phyloP scores from a whole-genome alignment of 1,284 basidiomycete species.

The Testicularia cyperi region DNA sequence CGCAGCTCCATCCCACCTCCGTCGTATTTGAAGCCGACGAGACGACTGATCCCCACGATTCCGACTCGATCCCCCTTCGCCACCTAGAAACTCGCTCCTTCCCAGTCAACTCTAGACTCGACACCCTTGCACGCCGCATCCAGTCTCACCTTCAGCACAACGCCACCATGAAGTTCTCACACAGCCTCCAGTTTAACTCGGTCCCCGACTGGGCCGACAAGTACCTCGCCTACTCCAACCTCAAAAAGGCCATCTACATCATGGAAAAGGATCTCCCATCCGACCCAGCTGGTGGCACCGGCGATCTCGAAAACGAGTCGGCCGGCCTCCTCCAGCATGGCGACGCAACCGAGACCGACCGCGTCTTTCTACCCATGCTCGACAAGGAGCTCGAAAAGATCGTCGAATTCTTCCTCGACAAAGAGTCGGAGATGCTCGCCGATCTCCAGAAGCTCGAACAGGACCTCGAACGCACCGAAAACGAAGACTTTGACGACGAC shows the following conservation, averaged over 20 bases:
- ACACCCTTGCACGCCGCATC: conserved; percentile 5
- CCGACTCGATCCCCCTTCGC: too few species aligned
- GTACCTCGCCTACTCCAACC: conserved; percentile 68
- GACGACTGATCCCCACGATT: too few species aligned
- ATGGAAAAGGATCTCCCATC: conserved; percentile 52
- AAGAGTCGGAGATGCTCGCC: conserved; percentile 64
- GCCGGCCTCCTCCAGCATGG: conserved; percentile 32
- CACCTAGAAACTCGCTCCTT: neutral
- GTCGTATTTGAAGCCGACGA: too few species aligned
- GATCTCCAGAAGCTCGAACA: conserved; percentile 38
- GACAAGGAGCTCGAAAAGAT: conserved; percentile 85
- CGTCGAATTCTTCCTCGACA: conserved; percentile 71
- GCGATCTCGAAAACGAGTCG: conserved; percentile 51
- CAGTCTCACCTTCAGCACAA: conserved; percentile 7
- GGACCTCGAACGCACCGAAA: conserved; percentile 49
- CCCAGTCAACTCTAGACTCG: too few species aligned
- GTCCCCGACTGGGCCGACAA: conserved; percentile 93
- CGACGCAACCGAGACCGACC: conserved; percentile 47
- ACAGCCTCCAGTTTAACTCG: conserved; percentile 86
- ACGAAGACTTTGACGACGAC: conserved; percentile 64
- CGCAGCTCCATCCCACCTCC: too few species aligned
- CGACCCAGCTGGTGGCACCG: conserved; percentile 1
- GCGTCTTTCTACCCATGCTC: conserved; percentile 64
- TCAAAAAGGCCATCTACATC: conserved; percentile 58
- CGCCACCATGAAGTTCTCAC: conserved; percentile 61